phyloP scores from a whole-genome alignment of 1,284 basidiomycete genomes.

The Malassezia caprae region DNA sequence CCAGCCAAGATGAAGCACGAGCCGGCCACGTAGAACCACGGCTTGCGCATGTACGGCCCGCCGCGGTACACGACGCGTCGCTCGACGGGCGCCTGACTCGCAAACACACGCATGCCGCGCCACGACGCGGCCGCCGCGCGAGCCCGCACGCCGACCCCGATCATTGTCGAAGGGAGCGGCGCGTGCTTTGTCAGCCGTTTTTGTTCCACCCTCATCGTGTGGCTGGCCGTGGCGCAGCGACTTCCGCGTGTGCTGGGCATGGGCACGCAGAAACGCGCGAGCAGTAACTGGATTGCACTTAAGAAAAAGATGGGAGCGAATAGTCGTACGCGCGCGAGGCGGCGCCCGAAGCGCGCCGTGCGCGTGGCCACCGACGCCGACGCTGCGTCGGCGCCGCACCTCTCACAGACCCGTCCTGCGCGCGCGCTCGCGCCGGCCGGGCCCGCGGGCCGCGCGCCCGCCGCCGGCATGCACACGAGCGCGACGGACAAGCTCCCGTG shows the following conservation, averaged over 20 bases:
- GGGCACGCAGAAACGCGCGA: slow-evolving; percentile 8
- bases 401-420: not conserved
- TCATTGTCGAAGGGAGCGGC: not conserved
- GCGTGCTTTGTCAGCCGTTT: not conserved
- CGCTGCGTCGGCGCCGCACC: not conserved
- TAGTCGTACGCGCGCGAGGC: slow-evolving; percentile 1
- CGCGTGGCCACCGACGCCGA: not conserved
- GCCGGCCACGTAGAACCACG: slow-evolving; percentile 11
- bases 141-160: not conserved
- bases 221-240: not conserved
- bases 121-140: not conserved
- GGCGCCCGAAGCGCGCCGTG: not conserved
- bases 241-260: not conserved
- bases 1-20: slow-evolving; percentile 13
- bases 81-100: not conserved
- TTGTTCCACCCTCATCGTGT: not conserved
- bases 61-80: slow-evolving; percentile 17
- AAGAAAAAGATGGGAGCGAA: slow-evolving; percentile 21
- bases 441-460: not conserved
- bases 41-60: slow-evolving; percentile 14
- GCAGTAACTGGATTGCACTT: slow-evolving; percentile 42
- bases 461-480: not conserved
- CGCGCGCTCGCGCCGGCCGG: not conserved
- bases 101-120: not conserved
- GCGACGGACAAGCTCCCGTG: slow-evolving; percentile 23